Evolutionary conservation across 1,284 basidiomycete genomes (phyloP).

Genomic region (Papiliotrema fonsecae): DNA sequence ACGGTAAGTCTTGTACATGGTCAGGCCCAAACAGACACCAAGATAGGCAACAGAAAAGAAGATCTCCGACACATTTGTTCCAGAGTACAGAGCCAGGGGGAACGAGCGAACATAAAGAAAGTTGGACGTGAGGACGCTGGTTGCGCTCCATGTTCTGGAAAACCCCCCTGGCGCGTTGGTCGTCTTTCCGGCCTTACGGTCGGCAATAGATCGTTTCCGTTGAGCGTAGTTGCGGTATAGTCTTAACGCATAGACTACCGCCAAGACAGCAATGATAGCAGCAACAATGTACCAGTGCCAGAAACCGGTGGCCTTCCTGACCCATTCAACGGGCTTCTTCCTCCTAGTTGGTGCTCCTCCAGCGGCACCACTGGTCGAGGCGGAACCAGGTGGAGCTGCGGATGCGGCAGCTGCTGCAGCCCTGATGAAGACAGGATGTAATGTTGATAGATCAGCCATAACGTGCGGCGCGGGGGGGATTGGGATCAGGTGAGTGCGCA

Average conservation of each 20-base stretch:
- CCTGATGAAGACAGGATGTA: too few species aligned
- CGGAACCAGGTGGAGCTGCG: too few species aligned
- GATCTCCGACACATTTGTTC: neutral
- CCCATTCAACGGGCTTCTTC: neutral
- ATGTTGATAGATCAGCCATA: too few species aligned
- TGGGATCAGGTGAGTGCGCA: too few species aligned
- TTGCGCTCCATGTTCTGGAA: neutral
- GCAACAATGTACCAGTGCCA: constrained; percentile 6
- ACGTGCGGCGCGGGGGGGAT: too few species aligned
- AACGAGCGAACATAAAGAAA: neutral
- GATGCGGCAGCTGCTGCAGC: too few species aligned
- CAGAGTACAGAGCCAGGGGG: neutral
- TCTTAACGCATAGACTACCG: neutral
- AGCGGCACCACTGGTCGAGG: neutral
- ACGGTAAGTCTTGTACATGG: constrained; percentile 6
- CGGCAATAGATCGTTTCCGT: neutral
- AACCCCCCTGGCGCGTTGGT: neutral
- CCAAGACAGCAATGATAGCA: neutral
- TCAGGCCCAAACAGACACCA: neutral
- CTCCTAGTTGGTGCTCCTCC: neutral
- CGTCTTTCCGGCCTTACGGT: neutral
- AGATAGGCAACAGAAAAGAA: neutral
- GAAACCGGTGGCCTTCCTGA: neutral
- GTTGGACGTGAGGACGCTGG: neutral
- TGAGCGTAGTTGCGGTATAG: neutral